phyloP scores from a whole-genome alignment of 768 basidiomycete genomes.

The Psilocybe subaeruginosa region DNA sequence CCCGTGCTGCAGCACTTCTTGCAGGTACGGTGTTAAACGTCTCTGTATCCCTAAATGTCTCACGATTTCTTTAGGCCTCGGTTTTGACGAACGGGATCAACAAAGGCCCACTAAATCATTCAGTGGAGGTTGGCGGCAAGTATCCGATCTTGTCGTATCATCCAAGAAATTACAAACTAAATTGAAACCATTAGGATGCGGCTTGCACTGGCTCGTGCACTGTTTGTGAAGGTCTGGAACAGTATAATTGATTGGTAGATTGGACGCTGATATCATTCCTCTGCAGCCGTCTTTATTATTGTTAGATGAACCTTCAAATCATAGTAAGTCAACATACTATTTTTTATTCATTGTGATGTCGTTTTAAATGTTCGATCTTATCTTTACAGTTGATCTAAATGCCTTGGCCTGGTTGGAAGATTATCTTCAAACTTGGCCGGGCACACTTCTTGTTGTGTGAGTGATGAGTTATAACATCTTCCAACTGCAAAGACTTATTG shows the following conservation, averaged over 20 bases:
- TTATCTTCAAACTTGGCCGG: conserved; percentile 93
- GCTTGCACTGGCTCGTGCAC: conserved; percentile 89
- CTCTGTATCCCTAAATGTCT: not conserved
- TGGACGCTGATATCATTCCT: not conserved
- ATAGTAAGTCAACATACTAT: conserved; percentile 57
- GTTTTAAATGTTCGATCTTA: too few relatives aligned
- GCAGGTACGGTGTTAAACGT: conserved; percentile 54
- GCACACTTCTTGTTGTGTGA: conserved; percentile 91
- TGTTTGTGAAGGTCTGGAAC: conserved; percentile 84
- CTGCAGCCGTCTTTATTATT: conserved; percentile 71
- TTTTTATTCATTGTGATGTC: not conserved
- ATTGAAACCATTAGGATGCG: conserved; percentile 70
- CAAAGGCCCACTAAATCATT: conserved; percentile 81
- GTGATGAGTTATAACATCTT: conserved; percentile 26
- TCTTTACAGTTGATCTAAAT: conserved; percentile 77
- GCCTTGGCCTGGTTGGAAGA: conserved; percentile 98
- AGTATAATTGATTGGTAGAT: not conserved
- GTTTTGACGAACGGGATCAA: conserved; percentile 90
- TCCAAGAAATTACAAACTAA: not conserved
- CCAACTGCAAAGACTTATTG: conserved; percentile 3
- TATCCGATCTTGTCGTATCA: not conserved
- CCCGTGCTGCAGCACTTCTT: conserved; percentile 85
- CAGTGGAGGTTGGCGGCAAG: conserved; percentile 93
- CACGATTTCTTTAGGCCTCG: conserved; percentile 60
- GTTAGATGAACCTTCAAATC: conserved; percentile 95